A percentile compares a stretch with the other conserved stretches of the same genome.
Conservation (phyloP, 495 filamentous ascomycete genomes). For the Talaromyces nanjingensis region DNA sequence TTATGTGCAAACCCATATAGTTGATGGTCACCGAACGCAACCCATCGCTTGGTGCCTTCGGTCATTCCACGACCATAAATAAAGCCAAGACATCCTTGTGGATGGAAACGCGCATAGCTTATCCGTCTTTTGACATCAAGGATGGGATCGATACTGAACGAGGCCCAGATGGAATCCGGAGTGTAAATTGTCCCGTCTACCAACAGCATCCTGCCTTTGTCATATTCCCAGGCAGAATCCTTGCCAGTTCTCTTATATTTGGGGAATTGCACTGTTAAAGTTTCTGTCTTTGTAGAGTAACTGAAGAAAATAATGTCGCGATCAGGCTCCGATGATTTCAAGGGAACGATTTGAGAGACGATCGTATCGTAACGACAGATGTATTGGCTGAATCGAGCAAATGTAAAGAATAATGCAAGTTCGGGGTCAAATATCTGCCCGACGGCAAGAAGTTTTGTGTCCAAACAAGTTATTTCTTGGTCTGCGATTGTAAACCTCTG, state of each 20-base stretch:
- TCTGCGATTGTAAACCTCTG: not conserved
- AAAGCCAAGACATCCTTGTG: too few relatives aligned
- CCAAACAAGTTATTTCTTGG: not conserved
- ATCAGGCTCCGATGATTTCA: not conserved
- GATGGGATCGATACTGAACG: not conserved
- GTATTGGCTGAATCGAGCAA: not conserved
- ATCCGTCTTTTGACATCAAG: not conserved
- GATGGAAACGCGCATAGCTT: too few relatives aligned
- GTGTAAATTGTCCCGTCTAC: not conserved
- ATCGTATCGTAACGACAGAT: not conserved
- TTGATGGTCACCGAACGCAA: conserved; percentile 1
- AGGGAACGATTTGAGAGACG: not conserved
- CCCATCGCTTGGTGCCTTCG: not conserved
- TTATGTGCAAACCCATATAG: not conserved
- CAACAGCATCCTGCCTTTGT: not conserved
- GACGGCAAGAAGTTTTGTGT: not conserved
- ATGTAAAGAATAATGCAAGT: not conserved
- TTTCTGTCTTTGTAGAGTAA: not conserved
- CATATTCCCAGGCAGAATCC: not conserved
- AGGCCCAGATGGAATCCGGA: not conserved
- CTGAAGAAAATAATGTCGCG: not conserved
- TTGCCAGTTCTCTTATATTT: not conserved
- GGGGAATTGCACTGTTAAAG: not conserved
- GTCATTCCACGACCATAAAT: too few relatives aligned
- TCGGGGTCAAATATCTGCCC: not conserved